Conservation (phyloP, 192 early-diverging fungal genomes). For the Mortierella claussenii region DNA sequence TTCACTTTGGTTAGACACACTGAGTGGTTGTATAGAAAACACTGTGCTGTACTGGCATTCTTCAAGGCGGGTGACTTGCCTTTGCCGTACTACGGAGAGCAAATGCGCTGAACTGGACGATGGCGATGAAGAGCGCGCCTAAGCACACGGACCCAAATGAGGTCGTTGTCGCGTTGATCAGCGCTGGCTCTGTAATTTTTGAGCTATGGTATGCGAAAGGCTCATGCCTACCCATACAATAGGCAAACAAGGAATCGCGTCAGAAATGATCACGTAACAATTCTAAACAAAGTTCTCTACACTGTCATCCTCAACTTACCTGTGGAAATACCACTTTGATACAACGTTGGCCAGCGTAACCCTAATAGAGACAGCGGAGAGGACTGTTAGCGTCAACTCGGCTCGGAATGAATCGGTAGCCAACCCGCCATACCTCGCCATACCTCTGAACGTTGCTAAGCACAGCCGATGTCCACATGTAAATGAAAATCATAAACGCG, state of each 20-base stretch:
- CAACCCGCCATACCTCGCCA: not conserved
- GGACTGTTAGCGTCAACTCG: not conserved
- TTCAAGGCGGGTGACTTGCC: constrained; percentile 34
- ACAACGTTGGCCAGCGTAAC: constrained; percentile 74
- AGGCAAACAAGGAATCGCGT: constrained; percentile 10
- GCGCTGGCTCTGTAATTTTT: constrained; percentile 55
- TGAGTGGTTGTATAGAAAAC: too few relatives aligned
- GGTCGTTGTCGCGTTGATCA: constrained; percentile 60
- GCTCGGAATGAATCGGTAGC: not conserved
- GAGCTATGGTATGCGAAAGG: constrained; percentile 49
- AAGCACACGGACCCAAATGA: constrained; percentile 76
- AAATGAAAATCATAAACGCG: constrained; percentile 71
- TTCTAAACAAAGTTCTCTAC: too few relatives aligned
- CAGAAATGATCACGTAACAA: too few relatives aligned
- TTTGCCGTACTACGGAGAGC: constrained; percentile 57
- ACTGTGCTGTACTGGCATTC: too few relatives aligned
- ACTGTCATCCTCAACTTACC: constrained; percentile 42
- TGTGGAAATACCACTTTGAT: constrained; percentile 85
- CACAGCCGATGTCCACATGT: constrained; percentile 80
- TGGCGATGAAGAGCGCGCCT: constrained; percentile 68
- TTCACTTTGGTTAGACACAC: too few relatives aligned
- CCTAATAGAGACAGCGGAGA: constrained; percentile 25
- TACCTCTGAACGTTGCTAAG: constrained; percentile 78
- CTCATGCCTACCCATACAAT: constrained; percentile 38
- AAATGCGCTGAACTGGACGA: constrained; percentile 64